These are phyloP conservation scores for Pythium chondricola DNA, from an alignment of 352 stramenopile species.

Conservation along the genomic window DNA sequence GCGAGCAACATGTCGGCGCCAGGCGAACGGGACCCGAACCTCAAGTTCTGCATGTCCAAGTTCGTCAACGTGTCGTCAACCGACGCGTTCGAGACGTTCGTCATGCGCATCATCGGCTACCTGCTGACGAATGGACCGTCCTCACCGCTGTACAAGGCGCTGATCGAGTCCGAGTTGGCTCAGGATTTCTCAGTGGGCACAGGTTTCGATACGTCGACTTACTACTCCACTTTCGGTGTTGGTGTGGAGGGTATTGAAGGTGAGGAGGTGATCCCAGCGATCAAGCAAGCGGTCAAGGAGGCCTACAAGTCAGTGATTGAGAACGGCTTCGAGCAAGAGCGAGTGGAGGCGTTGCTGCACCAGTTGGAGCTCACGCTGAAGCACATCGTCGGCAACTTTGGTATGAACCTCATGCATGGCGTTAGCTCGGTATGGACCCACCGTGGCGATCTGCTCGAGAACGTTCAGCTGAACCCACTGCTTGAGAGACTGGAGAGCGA, in stretches of 20 bases:
- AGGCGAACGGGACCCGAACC: slow-evolving; percentile 51
- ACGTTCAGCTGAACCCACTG: slow-evolving; percentile 65
- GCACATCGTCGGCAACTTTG: slow-evolving; percentile 80
- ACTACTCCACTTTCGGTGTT: slow-evolving; percentile 71
- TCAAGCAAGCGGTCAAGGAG: slow-evolving; percentile 50
- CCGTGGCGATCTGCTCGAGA: slow-evolving; percentile 52
- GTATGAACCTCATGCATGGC: slow-evolving; percentile 68
- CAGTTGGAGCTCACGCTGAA: slow-evolving; percentile 82
- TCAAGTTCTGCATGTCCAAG: slow-evolving; percentile 75
- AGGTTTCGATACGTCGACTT: slow-evolving; percentile 76
- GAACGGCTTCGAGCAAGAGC: slow-evolving; percentile 68
- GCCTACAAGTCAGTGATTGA: slow-evolving; percentile 47
- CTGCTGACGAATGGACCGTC: slow-evolving; percentile 74
- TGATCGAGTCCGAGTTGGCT: slow-evolving; percentile 72
- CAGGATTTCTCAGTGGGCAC: slow-evolving; percentile 75
- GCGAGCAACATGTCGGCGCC: slow-evolving; percentile 45
- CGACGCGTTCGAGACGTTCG: slow-evolving; percentile 69
- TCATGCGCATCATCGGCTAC: slow-evolving; percentile 73
- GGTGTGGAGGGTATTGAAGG: slow-evolving; percentile 67
- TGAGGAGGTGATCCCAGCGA: slow-evolving; percentile 39
- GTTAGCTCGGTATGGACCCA: slow-evolving; percentile 69
- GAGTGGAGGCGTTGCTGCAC: slow-evolving; percentile 66
- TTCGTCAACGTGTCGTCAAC: slow-evolving; percentile 63
- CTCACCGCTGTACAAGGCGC: slow-evolving; percentile 73
- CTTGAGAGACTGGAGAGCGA: slow-evolving; percentile 47